A percentile compares a stretch with the other conserved stretches of the same genome.
phyloP scores from a whole-genome alignment of 2,329 filamentous ascomycete species.

The Aspergillus flavus region DNA sequence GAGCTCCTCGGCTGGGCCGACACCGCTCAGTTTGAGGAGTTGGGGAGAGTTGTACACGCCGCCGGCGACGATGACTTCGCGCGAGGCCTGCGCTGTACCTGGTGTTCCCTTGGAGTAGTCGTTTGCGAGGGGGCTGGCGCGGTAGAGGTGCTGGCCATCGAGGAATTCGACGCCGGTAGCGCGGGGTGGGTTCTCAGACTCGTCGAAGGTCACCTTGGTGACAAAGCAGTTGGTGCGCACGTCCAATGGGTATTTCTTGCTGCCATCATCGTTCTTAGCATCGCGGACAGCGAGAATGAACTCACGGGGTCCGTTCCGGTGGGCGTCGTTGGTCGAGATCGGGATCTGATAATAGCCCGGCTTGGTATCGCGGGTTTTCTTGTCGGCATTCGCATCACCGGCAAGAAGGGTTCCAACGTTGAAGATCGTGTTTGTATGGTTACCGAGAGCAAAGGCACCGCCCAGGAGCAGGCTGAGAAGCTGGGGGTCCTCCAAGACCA shows the following conservation, averaged over 20 bases:
- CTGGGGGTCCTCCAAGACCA: slow-evolving; percentile 56
- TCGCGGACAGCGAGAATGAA: slow-evolving; percentile 38
- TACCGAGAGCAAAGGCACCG: slow-evolving; percentile 56
- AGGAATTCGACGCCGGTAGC: slow-evolving; percentile 56
- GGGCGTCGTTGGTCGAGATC: slow-evolving; percentile 43
- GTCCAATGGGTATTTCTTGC: slow-evolving; percentile 57
- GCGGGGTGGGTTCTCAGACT: slow-evolving; percentile 37
- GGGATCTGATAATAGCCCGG: slow-evolving; percentile 63
- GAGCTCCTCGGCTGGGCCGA: slow-evolving; percentile 60
- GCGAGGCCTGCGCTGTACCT: slow-evolving; percentile 48
- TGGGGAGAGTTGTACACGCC: slow-evolving; percentile 67
- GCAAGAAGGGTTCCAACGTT: slow-evolving; percentile 51
- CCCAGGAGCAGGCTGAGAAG: slow-evolving; percentile 56
- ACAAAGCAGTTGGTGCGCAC: slow-evolving; percentile 53
- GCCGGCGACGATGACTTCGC: slow-evolving; percentile 50
- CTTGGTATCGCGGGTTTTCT: slow-evolving; percentile 47
- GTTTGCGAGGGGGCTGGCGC: slow-evolving; percentile 43
- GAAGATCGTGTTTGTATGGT: slow-evolving; percentile 43
- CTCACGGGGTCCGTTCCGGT: slow-evolving; percentile 42
- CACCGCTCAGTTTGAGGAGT: slow-evolving; percentile 66
- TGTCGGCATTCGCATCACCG: slow-evolving; percentile 56
- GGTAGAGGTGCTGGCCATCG: slow-evolving; percentile 51
- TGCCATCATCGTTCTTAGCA: slow-evolving; percentile 27
- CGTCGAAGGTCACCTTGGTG: slow-evolving; percentile 51
- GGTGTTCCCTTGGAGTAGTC: slow-evolving; percentile 13